phyloP scores from a whole-genome alignment of 805 yeast genomes.

The Lipomyces starkeyi region DNA sequence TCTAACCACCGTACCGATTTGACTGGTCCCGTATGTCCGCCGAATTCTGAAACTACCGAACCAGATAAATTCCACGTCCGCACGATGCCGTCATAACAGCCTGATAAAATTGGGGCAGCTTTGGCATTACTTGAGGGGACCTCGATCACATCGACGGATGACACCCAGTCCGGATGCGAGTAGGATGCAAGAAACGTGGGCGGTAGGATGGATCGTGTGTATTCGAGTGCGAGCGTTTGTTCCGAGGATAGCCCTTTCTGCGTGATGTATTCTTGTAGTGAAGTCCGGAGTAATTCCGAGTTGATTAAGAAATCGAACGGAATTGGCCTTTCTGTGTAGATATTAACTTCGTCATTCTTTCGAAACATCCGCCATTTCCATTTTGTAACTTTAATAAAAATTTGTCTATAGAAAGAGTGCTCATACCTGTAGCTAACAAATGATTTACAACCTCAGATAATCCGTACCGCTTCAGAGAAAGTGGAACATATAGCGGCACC shows the following conservation, averaged over 20 bases:
- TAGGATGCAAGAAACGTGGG: slow-evolving; percentile 91
- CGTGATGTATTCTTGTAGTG: slow-evolving; percentile 78
- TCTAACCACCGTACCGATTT: slow-evolving; percentile 81
- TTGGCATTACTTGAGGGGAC: slow-evolving; percentile 2
- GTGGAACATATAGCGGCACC: slow-evolving; percentile 87
- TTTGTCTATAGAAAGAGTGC: neutral
- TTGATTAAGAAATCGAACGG: slow-evolving; percentile 95
- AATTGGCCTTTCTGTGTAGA: slow-evolving; percentile 57
- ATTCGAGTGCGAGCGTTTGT: slow-evolving; percentile 78
- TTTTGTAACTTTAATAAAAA: too few species aligned
- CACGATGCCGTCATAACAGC: slow-evolving; percentile 94
- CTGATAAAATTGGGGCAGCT: slow-evolving; percentile 68
- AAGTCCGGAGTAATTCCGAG: slow-evolving; percentile 67
- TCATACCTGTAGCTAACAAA: slow-evolving; percentile 55
- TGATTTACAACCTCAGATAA: slow-evolving; percentile 95
- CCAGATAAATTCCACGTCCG: slow-evolving; percentile 88
- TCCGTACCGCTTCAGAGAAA: slow-evolving; percentile 84
- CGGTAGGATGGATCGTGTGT: slow-evolving; percentile 90
- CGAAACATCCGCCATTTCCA: neutral
- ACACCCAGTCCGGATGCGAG: slow-evolving; percentile 94
- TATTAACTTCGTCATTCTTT: neutral
- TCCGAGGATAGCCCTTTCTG: slow-evolving; percentile 82
- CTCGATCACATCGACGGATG: slow-evolving; percentile 63
- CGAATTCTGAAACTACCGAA: slow-evolving; percentile 74
- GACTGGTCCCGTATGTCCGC: slow-evolving; percentile 89